Base-by-base conservation (phyloP, 2,329 filamentous ascomycete genomes). In the Penicillium verrucosum region DNA sequence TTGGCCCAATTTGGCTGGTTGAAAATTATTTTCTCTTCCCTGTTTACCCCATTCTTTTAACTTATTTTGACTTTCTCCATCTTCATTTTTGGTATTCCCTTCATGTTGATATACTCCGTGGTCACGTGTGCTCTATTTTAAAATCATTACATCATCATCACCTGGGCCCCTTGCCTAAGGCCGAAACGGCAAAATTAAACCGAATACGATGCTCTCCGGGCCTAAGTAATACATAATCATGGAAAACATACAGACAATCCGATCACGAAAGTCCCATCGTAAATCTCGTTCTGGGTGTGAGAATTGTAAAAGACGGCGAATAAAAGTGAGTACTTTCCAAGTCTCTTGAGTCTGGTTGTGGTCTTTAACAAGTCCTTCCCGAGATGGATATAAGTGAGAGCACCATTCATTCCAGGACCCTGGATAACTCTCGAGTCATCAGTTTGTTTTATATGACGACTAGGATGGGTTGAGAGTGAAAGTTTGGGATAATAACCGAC, bases 221-320 rank as follows among this genome's bases (percentile, higher is more conserved):
- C 11, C 30, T 27, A 11, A n/a, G 16, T n/a, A n/a, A n/a, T 16
- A 36, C 8, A 25, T 32, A 25, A 45, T 36, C 25, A 45, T 50
- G 56, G 45, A 45, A 32, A 23, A 25, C 41, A 51, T 18, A 42
- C 47, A 29, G 32, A 7, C 40, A 9, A 41, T 63, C 21, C 45
- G 59, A 49, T 58, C 69, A 5, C 62, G 72, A n/a, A 65, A 65
- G 27, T 60, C 69, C 7, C 72, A 75, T 60, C 63, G 56, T 23
- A 75, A 74, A 48, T 74, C 72, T 9, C 67, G 70, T 0, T 47
- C 61, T 14, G 72, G 72, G 4, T 75, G 72, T 54, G 52, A 48
- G 11, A 70, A 68, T 46, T 75, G 72, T 47, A 73, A 74, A 56
- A 65, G 58, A 51, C 59, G 71, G 7, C 69, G 71, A 14, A 65